Base-by-base conservation (phyloP, 2,329 filamentous ascomycete genomes). In the Hymenoscyphus linearis region DNA sequence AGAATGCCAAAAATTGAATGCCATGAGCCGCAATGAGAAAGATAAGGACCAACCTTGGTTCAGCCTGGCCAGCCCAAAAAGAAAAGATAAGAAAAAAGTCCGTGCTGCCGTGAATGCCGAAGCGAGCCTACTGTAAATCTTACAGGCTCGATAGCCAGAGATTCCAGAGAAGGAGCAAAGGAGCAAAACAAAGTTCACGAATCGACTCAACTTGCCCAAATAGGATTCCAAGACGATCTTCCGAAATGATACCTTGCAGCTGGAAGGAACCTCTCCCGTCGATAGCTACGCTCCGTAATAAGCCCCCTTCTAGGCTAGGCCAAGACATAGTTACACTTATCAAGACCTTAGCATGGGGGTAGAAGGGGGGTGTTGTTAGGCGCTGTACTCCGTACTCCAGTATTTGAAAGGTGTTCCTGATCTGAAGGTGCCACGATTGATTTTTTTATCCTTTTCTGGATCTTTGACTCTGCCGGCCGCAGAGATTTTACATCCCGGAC, bases 401-500 rank as follows among this genome's bases (percentile, higher is more conserved):
- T n/a, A n/a, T n/a, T 22, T 57, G 7, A 37, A n/a, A 27, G 26
- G n/a, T n/a, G 18, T 34, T 18, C 25, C 26, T 31, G 18, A 10
- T 18, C 25, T 18, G 52, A 34, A n/a, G 25, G 34, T 34, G 52
- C 52, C 27, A 34, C 52, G 52, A 55, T 55, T 34, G 18, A 25
- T 18, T 18, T 22, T 18, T 52, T 16, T n/a, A n/a, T n/a, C 27
- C 25, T 4, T 52, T 14, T 14, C 35, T 9, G 25, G 22, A 47
- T 47, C 40, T 47, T 22, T 50, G 44, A 13, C 18, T 31, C 10
- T 31, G 31, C 31, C 10, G 27, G n/a, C 40, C 14, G 52, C 58
- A 60, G 58, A 60, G 58, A 60, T 60, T 60, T 60, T 22, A 22
- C 14, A 22, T 13, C 44, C 25, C 10, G 31, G 31, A 44, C 25